Base-by-base conservation (phyloP, 768 basidiomycete species). In the Phylloporus arenicola region DNA sequence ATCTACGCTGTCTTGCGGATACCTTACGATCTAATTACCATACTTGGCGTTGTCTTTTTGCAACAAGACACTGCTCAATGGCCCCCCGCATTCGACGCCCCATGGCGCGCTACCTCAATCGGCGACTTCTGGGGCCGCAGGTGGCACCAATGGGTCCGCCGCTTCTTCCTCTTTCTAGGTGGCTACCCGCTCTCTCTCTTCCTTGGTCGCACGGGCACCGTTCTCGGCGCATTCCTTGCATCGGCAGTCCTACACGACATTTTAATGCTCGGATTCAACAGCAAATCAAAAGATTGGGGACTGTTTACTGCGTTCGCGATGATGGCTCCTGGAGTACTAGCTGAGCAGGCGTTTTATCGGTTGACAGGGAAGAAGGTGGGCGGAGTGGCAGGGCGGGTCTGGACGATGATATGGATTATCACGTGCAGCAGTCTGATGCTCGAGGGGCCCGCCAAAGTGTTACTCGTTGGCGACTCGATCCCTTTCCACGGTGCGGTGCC, bases 181-280 rank as follows among this genome's bases (percentile, higher is more conserved):
- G 60, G 59, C 3, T 48, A 48, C 12, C 69, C 68, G 2, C 43
- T 66, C 16, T 61, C 60, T n/a, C 51, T 62, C 17, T 35, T 82
- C 11, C 57, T 78, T 14, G 82, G 84, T 3, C 74, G 75, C 7
- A 47, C 62, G 0, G 81, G 79, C 3, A 68, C 64, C 1, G 65
- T 85, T 3, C 43, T 86, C 1, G 82, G 82, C 8, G 71, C 75
- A 6, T 87, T 86, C 62, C 51, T 78, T 3, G 60, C 76, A 5
- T 86, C 85, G 0, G 82, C 72, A 1, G 38, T 82, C 6, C 59
- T 83, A 6, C 86, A 88, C 53, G 70, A 79, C 50, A 43, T 76
- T 4, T 73, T 73, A 6, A 31, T 80, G 41, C 77, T 76, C 73
- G 73, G 75, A 0, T 70, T 83, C 71, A 75, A 76, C 2, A 60